Conservation (phyloP, 1,139 yeast genomes). For the Kurtzmaniella natalensis region DNA sequence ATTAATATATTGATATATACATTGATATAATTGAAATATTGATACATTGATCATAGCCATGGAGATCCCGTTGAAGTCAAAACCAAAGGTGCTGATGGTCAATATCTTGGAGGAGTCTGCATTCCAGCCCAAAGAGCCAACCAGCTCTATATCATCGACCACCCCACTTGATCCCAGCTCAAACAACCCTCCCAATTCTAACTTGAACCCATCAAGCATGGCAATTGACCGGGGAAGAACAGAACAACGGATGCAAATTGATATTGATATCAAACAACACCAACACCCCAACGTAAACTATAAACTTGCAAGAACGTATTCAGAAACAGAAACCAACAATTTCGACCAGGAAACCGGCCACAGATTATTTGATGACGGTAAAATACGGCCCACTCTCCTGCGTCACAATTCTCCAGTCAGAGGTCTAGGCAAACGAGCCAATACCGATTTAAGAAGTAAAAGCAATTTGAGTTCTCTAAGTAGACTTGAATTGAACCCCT, state of each 20-base stretch:
- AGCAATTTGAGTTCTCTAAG: not conserved
- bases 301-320: conserved; percentile 44
- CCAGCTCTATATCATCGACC: conserved; percentile 2
- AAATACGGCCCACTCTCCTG: conserved; percentile 32
- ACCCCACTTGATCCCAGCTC: not conserved
- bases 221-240: conserved; percentile 5
- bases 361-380: conserved; percentile 46
- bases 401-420: conserved; percentile 6
- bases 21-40: too few species aligned
- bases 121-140: conserved; percentile 9
- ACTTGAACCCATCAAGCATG: not conserved
- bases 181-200: not conserved
- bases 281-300: conserved; percentile 11
- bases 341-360: conserved; percentile 51
- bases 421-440: conserved; percentile 1
- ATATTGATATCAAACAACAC: too few species aligned
- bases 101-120: conserved; percentile 27
- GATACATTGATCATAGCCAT: too few species aligned
- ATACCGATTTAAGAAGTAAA: not conserved
- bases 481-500: not conserved
- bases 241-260: too few species aligned
- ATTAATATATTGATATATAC: too few species aligned
- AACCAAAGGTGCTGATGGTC: conserved; percentile 39
- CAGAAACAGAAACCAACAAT: conserved; percentile 53
- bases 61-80: conserved; percentile 44